Percentiles rank a stretch among this genome's conserved stretches.
phyloP scores from a whole-genome alignment of 805 yeast genomes.

The Ascoidea asiatica region DNA sequence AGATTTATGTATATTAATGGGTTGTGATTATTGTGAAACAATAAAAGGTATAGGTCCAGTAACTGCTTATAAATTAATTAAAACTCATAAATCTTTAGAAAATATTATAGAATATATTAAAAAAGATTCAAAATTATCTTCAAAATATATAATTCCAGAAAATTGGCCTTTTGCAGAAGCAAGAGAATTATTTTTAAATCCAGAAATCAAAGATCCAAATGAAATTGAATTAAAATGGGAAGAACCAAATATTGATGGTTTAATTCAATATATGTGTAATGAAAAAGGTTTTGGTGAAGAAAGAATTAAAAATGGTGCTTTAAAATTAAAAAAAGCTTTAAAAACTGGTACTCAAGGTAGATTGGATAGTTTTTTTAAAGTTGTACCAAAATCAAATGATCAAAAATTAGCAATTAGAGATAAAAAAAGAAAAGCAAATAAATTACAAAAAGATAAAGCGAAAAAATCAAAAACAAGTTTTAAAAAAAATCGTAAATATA shows the following conservation, averaged over 20 bases:
- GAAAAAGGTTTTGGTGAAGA: constrained; percentile 92
- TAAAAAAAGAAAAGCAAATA: constrained; percentile 21
- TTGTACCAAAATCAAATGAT: constrained; percentile 36
- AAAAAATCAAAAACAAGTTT: constrained; percentile 7
- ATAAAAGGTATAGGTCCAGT: constrained; percentile 94
- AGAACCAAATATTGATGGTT: constrained; percentile 77
- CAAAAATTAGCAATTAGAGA: constrained; percentile 20
- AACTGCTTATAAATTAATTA: constrained; percentile 79
- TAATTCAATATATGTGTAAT: constrained; percentile 69
- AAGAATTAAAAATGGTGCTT: constrained; percentile 77
- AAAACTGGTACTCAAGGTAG: constrained; percentile 85
- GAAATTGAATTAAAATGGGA: constrained; percentile 70
- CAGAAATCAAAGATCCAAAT: constrained; percentile 58
- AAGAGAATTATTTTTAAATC: constrained; percentile 66
- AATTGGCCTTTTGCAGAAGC: constrained; percentile 91
- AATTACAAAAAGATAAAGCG: constrained; percentile 17
- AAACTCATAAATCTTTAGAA: constrained; percentile 74
- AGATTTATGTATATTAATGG: constrained; percentile 84
- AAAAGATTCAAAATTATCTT: constrained; percentile 23
- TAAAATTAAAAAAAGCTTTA: constrained; percentile 68
- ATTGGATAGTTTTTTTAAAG: constrained; percentile 82
- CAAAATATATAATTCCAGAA: constrained; percentile 78
- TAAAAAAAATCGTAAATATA: constrained; percentile 1
- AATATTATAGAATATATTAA: constrained; percentile 56
- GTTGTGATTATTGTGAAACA: constrained; percentile 96